Base-by-base conservation (phyloP, 225 moss, liverwort and hornwort genomes). In the Pseudoscleropodium purum region DNA sequence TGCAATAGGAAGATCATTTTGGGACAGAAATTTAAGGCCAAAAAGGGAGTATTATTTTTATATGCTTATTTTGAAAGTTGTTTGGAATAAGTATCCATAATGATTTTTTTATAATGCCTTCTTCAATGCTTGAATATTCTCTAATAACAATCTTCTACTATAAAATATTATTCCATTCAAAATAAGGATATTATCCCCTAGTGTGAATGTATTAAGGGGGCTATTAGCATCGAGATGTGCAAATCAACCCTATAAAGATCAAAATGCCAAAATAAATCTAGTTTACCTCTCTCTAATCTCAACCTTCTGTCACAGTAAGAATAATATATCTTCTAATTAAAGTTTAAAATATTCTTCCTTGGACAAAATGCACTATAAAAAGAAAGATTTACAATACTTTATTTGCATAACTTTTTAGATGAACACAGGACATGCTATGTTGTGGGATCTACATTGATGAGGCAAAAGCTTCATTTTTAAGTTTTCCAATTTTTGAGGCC, bases 361-460 rank as follows among this genome's bases (percentile, higher is more conserved):
- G 21, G 4, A 0, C 0, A n/a, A 0, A 69, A 24, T 13, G 0
- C 24, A 24, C 13, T 7, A 69, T n/a, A 7, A 24, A 36, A n/a
- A n/a, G 2, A 1, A 5, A 39, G 4, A 39, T n/a, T 23, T n/a
- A 24, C 0, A n/a, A 1, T n/a, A 24, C 7, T 12, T 67, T 23
- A 1, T 68, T n/a, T 12, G 17, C 2, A 54, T 54, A 54, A 18
- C 17, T 18, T 21, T 23, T n/a, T 37, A 37, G 3, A 68, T 0
- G 3, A 6, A 2, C 12, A 21, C 2, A 7, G 2, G 3, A 3
- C 4, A 68, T 68, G 36, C 67, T 8, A 36, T 18, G 19, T 33
- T 3, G 36, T 66, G 7, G 66, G 19, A 3, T 66, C 36, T 1
- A 36, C 19, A 37, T 69, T n/a, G 7, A 69, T 69, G 24, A 69